These are phyloP conservation scores for Moricandia arvensis DNA, from an alignment of 345 rosid species.

Conservation along the genomic window DNA sequence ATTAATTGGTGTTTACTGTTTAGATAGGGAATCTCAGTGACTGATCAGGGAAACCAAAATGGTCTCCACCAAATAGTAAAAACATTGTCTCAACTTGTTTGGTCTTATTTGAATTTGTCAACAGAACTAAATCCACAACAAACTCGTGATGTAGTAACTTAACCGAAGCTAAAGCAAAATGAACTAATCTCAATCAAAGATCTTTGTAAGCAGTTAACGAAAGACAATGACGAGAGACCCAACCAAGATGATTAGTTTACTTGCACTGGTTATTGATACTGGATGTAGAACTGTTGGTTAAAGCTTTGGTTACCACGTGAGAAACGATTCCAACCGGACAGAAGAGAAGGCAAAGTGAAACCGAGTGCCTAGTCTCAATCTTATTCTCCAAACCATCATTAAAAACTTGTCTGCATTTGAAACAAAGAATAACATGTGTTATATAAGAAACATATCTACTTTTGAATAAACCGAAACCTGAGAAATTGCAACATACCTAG, in stretches of 20 bases:
- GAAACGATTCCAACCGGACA: constrained; percentile 77
- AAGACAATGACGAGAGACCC: neutral
- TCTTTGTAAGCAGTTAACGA: neutral
- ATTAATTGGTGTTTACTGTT: neutral
- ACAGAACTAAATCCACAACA: constrained; percentile 4
- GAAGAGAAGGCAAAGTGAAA: constrained; percentile 81
- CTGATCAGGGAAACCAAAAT: neutral
- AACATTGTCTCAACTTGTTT: neutral
- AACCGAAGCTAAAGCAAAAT: neutral
- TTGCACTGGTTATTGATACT: constrained; percentile 18
- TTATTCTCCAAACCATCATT: constrained; percentile 70
- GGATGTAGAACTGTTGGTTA: constrained; percentile 38
- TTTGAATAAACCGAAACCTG: neutral
- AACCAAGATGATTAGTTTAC: neutral
- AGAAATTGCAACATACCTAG: constrained; percentile 48
- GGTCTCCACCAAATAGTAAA: neutral
- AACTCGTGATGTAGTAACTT: neutral
- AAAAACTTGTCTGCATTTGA: constrained; percentile 67
- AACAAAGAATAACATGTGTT: neutral
- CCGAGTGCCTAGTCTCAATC: constrained; percentile 87
- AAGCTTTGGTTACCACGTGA: constrained; percentile 71
- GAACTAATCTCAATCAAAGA: constrained; percentile 8
- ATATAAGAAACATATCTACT: neutral
- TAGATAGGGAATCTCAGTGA: neutral
- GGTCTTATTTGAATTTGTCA: neutral